Evolutionary conservation across 768 basidiomycete genomes (phyloP).

Genomic region (Dioszegia crocea): DNA sequence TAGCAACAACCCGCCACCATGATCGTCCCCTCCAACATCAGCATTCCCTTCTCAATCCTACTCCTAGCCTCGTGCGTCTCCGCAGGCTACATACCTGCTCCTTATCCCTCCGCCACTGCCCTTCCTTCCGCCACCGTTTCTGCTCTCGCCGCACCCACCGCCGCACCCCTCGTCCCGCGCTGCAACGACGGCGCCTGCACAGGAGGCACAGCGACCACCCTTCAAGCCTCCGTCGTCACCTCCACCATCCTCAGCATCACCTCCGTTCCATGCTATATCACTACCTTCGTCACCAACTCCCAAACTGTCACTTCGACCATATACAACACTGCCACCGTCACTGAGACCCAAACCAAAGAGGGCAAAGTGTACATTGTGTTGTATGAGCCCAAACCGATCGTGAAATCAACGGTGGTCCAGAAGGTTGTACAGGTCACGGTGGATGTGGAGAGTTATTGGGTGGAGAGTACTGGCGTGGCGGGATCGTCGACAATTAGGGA

Average conservation of each 20-base stretch:
- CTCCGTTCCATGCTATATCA: slow-evolving; percentile 36
- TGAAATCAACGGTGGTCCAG: slow-evolving; percentile 16
- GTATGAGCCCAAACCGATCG: slow-evolving; percentile 31
- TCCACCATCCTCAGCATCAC: slow-evolving; percentile 33
- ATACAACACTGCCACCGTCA: slow-evolving; percentile 37
- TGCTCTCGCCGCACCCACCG: neutral
- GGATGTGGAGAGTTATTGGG: slow-evolving; percentile 28
- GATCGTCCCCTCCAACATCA: too few relatives aligned
- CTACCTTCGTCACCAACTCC: slow-evolving; percentile 28
- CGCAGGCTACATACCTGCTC: too few relatives aligned
- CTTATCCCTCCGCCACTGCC: neutral
- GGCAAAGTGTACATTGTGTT: slow-evolving; percentile 35
- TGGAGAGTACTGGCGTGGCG: neutral
- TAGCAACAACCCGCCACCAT: too few relatives aligned
- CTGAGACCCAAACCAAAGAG: slow-evolving; percentile 29
- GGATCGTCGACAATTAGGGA: neutral
- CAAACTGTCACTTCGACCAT: slow-evolving; percentile 26
- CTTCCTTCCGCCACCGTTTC: neutral
- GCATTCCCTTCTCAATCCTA: too few relatives aligned
- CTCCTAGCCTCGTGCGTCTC: too few relatives aligned
- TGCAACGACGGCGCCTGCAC: slow-evolving; percentile 24
- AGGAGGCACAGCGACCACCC: slow-evolving; percentile 16
- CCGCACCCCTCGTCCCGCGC: slow-evolving; percentile 15
- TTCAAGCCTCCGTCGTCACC: slow-evolving; percentile 31
- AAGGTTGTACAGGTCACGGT: slow-evolving; percentile 25